Percentiles rank a stretch among this genome's conserved stretches.
Conservation (phyloP, 768 basidiomycete species). For the Tylopilus sp. region DNA sequence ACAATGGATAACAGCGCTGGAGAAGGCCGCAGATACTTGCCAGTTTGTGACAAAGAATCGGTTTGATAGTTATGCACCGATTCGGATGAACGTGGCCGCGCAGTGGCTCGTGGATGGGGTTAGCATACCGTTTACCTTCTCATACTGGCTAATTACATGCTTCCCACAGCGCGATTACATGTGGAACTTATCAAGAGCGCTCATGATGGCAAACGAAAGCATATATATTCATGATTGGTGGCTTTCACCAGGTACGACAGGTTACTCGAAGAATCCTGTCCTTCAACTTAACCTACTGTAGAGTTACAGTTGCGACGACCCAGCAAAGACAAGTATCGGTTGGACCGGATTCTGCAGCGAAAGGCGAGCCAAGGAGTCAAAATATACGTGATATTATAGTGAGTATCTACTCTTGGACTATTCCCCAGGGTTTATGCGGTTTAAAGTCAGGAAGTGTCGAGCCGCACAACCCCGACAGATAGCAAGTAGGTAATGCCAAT, state of each 20-base stretch:
- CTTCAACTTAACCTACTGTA: conserved; percentile 24
- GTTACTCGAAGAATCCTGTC: neutral
- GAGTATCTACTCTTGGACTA: conserved; percentile 26
- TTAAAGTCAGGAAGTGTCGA: conserved; percentile 89
- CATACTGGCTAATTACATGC: conserved; percentile 2
- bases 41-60: conserved; percentile 77
- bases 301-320: conserved; percentile 87
- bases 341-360: conserved; percentile 81
- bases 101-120: conserved; percentile 99
- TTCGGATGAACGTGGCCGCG: conserved; percentile 87
- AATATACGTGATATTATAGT: conserved; percentile 95
- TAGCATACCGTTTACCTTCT: conserved; percentile 28
- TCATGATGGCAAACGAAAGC: conserved; percentile 79
- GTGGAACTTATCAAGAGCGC: conserved; percentile 93
- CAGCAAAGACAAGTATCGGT: conserved; percentile 75
- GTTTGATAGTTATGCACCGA: conserved; percentile 94
- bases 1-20: conserved; percentile 92
- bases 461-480: conserved; percentile 89
- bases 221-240: conserved; percentile 99
- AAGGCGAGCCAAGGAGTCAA: conserved; percentile 97
- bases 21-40: conserved; percentile 72
- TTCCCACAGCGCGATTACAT: conserved; percentile 86
- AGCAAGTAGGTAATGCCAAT: conserved; percentile 60
- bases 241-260: conserved; percentile 73
- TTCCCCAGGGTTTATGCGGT: neutral